Evolutionary conservation across 257 asterid genomes (phyloP), one percentile per base, ranked within the genome.

Genomic region (Nicotiana noctiflora): DNA sequence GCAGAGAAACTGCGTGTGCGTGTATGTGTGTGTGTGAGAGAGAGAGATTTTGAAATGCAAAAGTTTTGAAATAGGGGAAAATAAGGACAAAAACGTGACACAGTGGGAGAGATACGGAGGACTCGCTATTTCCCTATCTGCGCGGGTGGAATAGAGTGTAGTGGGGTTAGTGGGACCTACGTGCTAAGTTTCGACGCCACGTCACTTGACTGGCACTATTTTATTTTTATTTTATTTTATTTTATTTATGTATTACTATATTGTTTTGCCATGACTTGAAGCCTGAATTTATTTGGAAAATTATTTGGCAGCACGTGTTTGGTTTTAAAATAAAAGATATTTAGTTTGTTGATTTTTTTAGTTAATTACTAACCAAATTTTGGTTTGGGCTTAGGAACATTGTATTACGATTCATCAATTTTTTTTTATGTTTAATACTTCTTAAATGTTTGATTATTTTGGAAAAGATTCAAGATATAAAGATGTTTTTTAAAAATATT

Each of bases 31-130:
- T 8, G 27, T 7, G 27, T 7, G 27, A n/a, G 63, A 19, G 31
- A 64, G 72, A 52, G 75, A 61, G 81, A 29, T 81, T 89, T 89
- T 83, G 91, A 90, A 88, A 59, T 72, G 88, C 81, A 86, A 85
- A 76, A 67, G 74, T 31, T 15, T 52, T 12, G 80, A 67, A 53
- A 56, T 56, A 61, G 77, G 79, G 4, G 77, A 65, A 79, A 76
- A 53, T 51, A 53, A 81, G 60, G 80, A 81, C 77, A 82, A 77
- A 32, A 62, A 70, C 84, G 81, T 82, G 75, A 83, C 82, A 85
- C 81, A 55, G 80, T 70, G 25, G 23, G 27, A 21, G 79, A 21
- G 68, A 53, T 53, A 53, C 59, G 13, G 25, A 5, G 3, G 62
- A 56, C 27, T 56, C 21, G 62, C 25, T 56, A 8, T 19, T 59